phyloP scores from a whole-genome alignment of 768 basidiomycete genomes.

The Lentinus tigrinus region DNA sequence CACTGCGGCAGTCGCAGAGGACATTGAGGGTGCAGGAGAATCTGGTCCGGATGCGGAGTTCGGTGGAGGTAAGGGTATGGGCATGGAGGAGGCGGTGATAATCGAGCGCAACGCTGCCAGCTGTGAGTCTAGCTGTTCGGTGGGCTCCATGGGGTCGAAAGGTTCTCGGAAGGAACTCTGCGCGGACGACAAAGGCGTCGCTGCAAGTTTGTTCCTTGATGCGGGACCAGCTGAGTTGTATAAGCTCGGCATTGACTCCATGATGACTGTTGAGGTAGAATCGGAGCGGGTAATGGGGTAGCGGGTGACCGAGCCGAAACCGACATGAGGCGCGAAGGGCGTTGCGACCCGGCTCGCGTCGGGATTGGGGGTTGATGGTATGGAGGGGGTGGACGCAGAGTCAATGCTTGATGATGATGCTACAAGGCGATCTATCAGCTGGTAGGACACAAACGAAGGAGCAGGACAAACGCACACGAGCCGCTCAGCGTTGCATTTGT shows the following conservation, averaged over 20 bases:
- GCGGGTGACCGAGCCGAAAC: conserved; percentile 2
- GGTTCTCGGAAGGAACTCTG: conserved; percentile 8
- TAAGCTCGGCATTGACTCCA: background rate
- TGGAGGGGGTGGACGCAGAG: background rate
- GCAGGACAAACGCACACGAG: background rate
- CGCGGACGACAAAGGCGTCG: background rate
- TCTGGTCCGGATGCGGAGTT: background rate
- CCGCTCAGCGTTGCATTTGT: background rate
- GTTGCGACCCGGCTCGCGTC: background rate
- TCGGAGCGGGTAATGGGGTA: conserved; percentile 15
- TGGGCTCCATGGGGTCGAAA: conserved; percentile 19
- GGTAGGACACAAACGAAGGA: background rate
- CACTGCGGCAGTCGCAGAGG: background rate
- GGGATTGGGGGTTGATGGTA: conserved; percentile 6
- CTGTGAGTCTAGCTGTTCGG: conserved; percentile 18
- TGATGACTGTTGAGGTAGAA: conserved; percentile 13
- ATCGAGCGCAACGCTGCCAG: conserved; percentile 17
- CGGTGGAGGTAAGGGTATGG: conserved; percentile 7
- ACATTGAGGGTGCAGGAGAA: background rate
- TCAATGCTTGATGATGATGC: conserved; percentile 7
- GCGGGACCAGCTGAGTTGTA: background rate
- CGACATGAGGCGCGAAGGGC: conserved; percentile 12
- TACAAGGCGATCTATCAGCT: background rate
- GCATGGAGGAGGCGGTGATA: conserved; percentile 10
- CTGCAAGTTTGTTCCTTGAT: background rate